Evolutionary conservation across 1,284 basidiomycete species (phyloP).

Genomic region (Austroboletus novae-zelandiae): DNA sequence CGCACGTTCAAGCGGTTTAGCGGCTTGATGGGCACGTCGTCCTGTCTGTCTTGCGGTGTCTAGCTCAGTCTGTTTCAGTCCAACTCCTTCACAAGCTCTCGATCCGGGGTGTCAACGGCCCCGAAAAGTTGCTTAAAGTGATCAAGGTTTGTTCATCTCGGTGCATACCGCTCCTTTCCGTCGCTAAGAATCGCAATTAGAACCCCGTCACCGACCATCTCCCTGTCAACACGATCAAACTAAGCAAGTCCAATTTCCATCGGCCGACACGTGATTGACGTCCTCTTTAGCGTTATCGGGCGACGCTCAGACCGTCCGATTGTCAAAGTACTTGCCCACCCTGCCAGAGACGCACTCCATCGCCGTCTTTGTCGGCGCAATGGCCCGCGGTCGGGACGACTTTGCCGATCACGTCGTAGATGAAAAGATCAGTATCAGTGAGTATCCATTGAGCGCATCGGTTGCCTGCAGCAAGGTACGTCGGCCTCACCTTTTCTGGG

Average conservation of each 20-base stretch:
- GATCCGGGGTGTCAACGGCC: slow-evolving; percentile 94
- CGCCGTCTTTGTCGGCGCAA: slow-evolving; percentile 96
- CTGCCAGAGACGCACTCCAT: slow-evolving; percentile 86
- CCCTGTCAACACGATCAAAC: slow-evolving; percentile 93
- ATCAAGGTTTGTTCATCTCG: slow-evolving; percentile 67
- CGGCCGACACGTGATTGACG: slow-evolving; percentile 14
- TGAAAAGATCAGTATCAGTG: slow-evolving; percentile 95
- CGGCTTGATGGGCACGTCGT: slow-evolving; percentile 88
- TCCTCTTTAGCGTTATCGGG: slow-evolving; percentile 76
- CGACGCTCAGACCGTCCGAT: slow-evolving; percentile 81
- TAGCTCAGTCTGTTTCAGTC: slow-evolving; percentile 50
- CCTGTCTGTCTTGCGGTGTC: not conserved
- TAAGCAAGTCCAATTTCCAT: slow-evolving; percentile 59
- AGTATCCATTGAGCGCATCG: slow-evolving; percentile 91
- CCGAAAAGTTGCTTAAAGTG: slow-evolving; percentile 95
- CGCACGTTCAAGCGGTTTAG: slow-evolving; percentile 99
- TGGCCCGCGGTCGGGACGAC: slow-evolving; percentile 94
- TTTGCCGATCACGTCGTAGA: slow-evolving; percentile 98
- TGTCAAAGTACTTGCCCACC: slow-evolving; percentile 81
- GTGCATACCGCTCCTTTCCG: not conserved
- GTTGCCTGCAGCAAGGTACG: slow-evolving; percentile 95
- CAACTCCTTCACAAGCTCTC: slow-evolving; percentile 96
- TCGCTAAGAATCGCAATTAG: slow-evolving; percentile 37
- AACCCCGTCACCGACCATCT: slow-evolving; percentile 97
- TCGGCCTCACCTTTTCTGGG: not conserved